A percentile compares a stretch with the other conserved stretches of the same genome.
Evolutionary conservation across 2,329 filamentous ascomycete genomes (phyloP).

Genomic region (Cytospora mali): DNA sequence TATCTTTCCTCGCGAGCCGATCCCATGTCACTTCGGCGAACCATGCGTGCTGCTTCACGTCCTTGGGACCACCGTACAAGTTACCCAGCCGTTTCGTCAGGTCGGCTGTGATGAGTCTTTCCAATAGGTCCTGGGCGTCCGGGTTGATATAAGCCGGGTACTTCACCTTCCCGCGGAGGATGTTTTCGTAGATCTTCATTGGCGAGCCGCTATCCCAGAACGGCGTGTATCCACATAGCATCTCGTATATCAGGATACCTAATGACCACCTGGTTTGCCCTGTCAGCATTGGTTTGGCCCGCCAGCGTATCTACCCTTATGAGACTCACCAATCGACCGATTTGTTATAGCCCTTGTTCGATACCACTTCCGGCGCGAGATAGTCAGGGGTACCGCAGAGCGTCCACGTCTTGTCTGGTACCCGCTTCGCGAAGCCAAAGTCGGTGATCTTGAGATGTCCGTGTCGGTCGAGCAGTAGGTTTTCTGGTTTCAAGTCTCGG

Average conservation of each 20-base stretch:
- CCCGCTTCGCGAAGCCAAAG: constrained; percentile 97
- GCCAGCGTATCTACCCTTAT: background rate
- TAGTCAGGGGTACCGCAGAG: constrained; percentile 98
- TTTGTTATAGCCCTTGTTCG: constrained; percentile 99
- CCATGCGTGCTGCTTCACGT: constrained; percentile 96
- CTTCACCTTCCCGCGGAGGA: constrained; percentile 92
- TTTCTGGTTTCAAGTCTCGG: constrained; percentile 94
- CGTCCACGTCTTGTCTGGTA: constrained; percentile 99
- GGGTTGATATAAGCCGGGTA: constrained; percentile 95
- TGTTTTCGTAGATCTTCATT: constrained; percentile 99
- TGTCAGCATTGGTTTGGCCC: constrained; percentile 14
- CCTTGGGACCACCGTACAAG: constrained; percentile 83
- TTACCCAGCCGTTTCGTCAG: constrained; percentile 95
- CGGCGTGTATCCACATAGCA: constrained; percentile 97
- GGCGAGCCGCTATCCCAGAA: constrained; percentile 98
- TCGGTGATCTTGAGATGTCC: constrained; percentile 97
- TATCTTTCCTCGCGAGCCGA: constrained; percentile 88
- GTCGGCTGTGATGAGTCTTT: constrained; percentile 91
- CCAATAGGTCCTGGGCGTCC: constrained; percentile 89
- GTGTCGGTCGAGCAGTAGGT: constrained; percentile 86
- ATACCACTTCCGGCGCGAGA: constrained; percentile 96
- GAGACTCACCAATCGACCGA: constrained; percentile 90
- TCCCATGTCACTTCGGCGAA: constrained; percentile 99
- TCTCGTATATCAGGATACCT: constrained; percentile 98
- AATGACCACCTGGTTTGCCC: constrained; percentile 80